Percentiles rank a stretch among this genome's conserved stretches.
Evolutionary conservation across 1,139 yeast genomes (phyloP).

Genomic region (Blastobotrys buckinghamii): DNA sequence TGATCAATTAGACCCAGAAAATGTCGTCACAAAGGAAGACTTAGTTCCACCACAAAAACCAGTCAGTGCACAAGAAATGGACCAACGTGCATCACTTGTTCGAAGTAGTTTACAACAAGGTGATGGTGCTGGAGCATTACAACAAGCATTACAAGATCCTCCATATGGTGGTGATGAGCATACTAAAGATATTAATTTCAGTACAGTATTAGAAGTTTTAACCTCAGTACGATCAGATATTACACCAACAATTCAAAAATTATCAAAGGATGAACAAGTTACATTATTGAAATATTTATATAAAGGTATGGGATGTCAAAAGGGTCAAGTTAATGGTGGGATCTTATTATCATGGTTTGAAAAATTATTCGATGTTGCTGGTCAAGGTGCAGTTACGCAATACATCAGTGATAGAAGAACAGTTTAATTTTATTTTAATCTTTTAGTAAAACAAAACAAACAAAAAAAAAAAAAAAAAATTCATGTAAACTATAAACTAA

Average conservation of each 20-base stretch:
- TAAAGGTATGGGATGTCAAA: conserved; percentile 71
- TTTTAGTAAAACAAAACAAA: too few species aligned
- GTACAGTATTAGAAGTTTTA: conserved; percentile 66
- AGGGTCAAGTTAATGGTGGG: conserved; percentile 72
- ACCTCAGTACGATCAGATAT: conserved; percentile 71
- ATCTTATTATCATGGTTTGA: conserved; percentile 87
- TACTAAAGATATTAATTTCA: conserved; percentile 46
- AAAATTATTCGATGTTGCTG: conserved; percentile 75
- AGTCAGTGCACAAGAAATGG: conserved; percentile 48
- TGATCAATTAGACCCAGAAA: conserved; percentile 84
- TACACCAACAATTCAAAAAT: conserved; percentile 49
- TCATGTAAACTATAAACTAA: neutral
- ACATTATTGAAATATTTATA: conserved; percentile 79
- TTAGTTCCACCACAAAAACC: conserved; percentile 48
- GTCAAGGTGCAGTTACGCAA: conserved; percentile 85
- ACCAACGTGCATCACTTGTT: conserved; percentile 49
- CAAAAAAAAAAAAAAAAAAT: too few species aligned
- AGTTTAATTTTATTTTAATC: conserved; percentile 38
- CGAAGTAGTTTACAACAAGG: conserved; percentile 68
- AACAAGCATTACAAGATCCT: conserved; percentile 58
- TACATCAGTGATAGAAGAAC: conserved; percentile 81
- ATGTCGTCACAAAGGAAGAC: conserved; percentile 58
- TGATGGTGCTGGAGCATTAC: conserved; percentile 60
- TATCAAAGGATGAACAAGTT: conserved; percentile 64
- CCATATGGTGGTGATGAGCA: conserved; percentile 73